Evolutionary conservation across 306 rosid genomes (phyloP), one percentile per base, ranked within the genome.

Genomic region (Adenanthera pavonina): DNA sequence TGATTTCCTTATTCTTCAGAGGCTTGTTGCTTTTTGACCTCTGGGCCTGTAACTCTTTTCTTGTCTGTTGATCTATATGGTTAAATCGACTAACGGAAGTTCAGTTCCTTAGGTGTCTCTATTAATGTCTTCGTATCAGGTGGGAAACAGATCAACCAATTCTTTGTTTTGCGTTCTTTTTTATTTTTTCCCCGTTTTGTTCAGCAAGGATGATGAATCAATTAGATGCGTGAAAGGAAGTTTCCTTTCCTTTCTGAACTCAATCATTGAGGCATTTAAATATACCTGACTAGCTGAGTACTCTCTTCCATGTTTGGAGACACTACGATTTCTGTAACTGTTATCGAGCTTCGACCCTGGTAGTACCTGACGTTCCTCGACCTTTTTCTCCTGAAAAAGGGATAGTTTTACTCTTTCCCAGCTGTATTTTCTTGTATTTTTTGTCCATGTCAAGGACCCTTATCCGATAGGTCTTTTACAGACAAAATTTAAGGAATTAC

Each of bases 191-290:
- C 5, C 41, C 30, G 30, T 13, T 0, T 77, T 0, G 0, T 30
- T 41, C 19, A 73, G 89, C 86, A 76, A 85, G 94, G 60, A 82
- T 92, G 95, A 89, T 88, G 92, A 91, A 5, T 88, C 93, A 89
- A 91, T 92, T 90, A 92, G 93, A 91, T 88, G 97, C 54, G 87
- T 91, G 91, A 92, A 89, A 84, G 88, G 86, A n/a, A 17, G 53
- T 2, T 10, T 71, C 88, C 86, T 87, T 85, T 20, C 88, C 86
- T 87, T 85, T 20, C n/a, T 91, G 92, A 91, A 91, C 91, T 80
- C 44, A 90, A 67, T 7, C 38, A 17, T 66, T 92, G 97, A 88
- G 95, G 93, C 95, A 88, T 85, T 71, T 78, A 52, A 67, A 14
- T 46, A 78, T 83, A 49, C 76, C 93, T 89, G 93, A 88, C 92